A percentile compares a stretch with the other conserved stretches of the same genome.
Conservation (phyloP, 768 basidiomycete genomes). For the Trametes coccinea region DNA sequence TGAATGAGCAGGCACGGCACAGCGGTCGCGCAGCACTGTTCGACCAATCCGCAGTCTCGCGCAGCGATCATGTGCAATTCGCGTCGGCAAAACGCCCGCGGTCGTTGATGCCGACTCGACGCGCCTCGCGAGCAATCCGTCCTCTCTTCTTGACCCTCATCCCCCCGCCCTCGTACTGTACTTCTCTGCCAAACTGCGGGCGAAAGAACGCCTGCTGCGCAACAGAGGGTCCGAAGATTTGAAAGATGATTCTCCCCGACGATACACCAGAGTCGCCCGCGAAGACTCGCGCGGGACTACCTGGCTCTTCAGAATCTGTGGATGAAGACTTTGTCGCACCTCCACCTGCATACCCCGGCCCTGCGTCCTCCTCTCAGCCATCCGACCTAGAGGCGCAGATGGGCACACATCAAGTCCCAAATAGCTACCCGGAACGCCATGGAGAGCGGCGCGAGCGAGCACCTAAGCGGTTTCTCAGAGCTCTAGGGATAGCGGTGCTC, state of each 20-base stretch:
- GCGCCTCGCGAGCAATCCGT: too few species aligned
- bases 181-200: too few species aligned
- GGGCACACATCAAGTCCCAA: neutral
- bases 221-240: neutral
- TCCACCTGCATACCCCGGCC: constrained; percentile 28
- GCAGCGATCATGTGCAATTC: neutral
- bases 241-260: constrained; percentile 30
- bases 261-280: constrained; percentile 26
- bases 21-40: constrained; percentile 8
- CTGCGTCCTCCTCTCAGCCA: constrained; percentile 7
- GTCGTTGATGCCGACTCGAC: too few species aligned
- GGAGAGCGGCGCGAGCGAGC: constrained; percentile 12
- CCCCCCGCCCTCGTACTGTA: too few species aligned
- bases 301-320: neutral
- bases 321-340: constrained; percentile 12
- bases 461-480: constrained; percentile 23
- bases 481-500: constrained; percentile 23
- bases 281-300: constrained; percentile 20
- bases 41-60: neutral
- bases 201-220: too few species aligned
- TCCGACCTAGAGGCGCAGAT: constrained; percentile 1
- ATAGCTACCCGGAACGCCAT: constrained; percentile 2
- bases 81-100: neutral
- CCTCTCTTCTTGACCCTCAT: neutral
- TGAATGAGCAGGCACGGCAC: constrained; percentile 2